phyloP scores from a whole-genome alignment of 305 asterid genomes.

The Coffea humblotiana region DNA sequence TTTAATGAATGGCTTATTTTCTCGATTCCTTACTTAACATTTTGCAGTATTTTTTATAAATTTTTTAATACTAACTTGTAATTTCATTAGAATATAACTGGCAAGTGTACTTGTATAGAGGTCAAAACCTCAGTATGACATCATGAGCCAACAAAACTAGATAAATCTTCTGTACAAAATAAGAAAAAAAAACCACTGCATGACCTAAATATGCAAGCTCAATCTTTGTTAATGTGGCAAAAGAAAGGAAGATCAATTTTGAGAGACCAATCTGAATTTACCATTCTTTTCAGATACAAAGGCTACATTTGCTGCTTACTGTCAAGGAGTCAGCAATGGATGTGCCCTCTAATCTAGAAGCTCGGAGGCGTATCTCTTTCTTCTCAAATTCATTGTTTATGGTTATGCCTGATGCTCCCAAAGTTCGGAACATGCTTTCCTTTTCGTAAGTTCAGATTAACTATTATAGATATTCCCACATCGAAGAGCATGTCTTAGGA shows the following conservation, averaged over 20 bases:
- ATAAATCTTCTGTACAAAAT: too few species aligned
- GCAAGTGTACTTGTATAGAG: too few species aligned
- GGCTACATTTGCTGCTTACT: slow-evolving; percentile 89
- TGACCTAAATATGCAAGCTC: not conserved
- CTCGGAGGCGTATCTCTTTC: slow-evolving; percentile 92
- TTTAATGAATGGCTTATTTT: not conserved
- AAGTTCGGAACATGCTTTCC: slow-evolving; percentile 97
- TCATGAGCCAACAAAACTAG: too few species aligned
- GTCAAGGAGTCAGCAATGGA: slow-evolving; percentile 99
- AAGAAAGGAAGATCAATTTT: not conserved
- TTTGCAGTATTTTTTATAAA: not conserved
- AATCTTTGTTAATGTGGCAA: not conserved
- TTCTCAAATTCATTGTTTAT: slow-evolving; percentile 96
- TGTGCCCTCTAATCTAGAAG: slow-evolving; percentile 93
- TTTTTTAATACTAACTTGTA: too few species aligned
- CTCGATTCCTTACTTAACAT: not conserved
- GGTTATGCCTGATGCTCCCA: slow-evolving; percentile 98
- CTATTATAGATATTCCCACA: slow-evolving; percentile 2
- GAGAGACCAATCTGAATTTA: not conserved
- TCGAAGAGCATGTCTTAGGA: too few species aligned
- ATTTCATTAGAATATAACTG: too few species aligned
- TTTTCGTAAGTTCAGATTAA: slow-evolving; percentile 69
- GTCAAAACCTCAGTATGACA: too few species aligned
- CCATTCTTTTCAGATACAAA: slow-evolving; percentile 57
- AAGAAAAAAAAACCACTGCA: too few species aligned